Percentiles rank a stretch among this genome's conserved stretches.
Evolutionary conservation across 306 rosid genomes (phyloP).

Genomic region (Inga leiocalycina): DNA sequence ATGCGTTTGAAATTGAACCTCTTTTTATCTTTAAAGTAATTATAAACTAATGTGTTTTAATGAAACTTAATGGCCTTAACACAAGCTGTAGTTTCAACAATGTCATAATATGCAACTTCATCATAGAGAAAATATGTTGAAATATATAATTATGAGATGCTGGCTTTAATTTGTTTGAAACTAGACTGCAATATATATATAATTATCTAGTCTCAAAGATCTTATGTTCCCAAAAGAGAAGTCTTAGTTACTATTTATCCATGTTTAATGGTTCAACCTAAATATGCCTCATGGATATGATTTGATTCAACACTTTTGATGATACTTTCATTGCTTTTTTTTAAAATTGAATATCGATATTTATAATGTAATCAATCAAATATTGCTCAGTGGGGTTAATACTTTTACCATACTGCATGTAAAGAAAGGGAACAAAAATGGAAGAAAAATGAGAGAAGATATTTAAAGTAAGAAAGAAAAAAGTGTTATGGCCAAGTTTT

Average conservation of each 20-base stretch:
- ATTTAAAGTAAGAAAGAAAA: not conserved
- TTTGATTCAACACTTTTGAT: not conserved
- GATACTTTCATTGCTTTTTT: not conserved
- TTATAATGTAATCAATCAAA: not conserved
- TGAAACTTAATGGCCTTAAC: conserved; percentile 17
- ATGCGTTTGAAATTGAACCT: not conserved
- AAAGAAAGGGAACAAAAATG: too few relatives aligned
- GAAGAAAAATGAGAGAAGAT: too few relatives aligned
- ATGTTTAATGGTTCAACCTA: not conserved
- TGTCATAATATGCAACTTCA: conserved; percentile 5
- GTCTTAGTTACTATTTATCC: not conserved
- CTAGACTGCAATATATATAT: not conserved
- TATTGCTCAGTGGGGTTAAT: not conserved
- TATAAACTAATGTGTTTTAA: not conserved
- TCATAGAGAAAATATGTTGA: not conserved
- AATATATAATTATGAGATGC: not conserved
- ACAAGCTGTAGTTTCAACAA: not conserved
- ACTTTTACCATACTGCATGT: not conserved
- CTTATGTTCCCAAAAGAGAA: not conserved
- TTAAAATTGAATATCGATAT: not conserved
- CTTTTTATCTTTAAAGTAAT: not conserved
- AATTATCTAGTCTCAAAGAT: not conserved
- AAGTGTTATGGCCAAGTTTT: not conserved
- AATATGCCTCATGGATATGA: not conserved
- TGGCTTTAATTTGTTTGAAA: not conserved